A percentile compares a stretch with the other conserved stretches of the same genome.
These are phyloP conservation scores for Vanrija humicola DNA, from an alignment of 1,284 basidiomycete genomes.

Conservation along the genomic window DNA sequence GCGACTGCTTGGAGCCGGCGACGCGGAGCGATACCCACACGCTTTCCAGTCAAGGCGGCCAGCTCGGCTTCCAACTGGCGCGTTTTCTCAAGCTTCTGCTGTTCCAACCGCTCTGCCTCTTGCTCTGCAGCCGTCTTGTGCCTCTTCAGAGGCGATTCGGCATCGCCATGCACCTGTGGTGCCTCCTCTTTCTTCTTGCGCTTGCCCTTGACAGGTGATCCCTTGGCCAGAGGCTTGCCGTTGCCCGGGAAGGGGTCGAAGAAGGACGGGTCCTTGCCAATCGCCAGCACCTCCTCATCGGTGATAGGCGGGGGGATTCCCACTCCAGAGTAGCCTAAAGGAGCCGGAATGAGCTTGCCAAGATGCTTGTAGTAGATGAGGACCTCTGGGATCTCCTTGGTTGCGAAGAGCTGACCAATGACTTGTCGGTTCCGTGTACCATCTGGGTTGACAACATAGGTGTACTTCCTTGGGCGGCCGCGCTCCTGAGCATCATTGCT, in stretches of 20 bases:
- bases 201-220: neutral
- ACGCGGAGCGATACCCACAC: too few species aligned
- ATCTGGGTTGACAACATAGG: slow-evolving; percentile 36
- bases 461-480: slow-evolving; percentile 42
- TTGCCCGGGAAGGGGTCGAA: slow-evolving; percentile 20
- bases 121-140: slow-evolving; percentile 3
- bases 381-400: slow-evolving; percentile 27
- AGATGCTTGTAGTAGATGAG: slow-evolving; percentile 26
- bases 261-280: slow-evolving; percentile 21
- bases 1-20: too few species aligned
- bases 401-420: slow-evolving; percentile 23
- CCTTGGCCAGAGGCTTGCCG: slow-evolving; percentile 1
- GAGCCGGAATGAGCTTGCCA: slow-evolving; percentile 27
- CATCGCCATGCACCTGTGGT: slow-evolving; percentile 2
- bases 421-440: slow-evolving; percentile 31
- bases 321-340: slow-evolving; percentile 27
- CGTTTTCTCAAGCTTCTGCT: too few species aligned
- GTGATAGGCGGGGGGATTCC: slow-evolving; percentile 27
- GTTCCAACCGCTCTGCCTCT: neutral
- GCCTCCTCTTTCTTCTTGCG: slow-evolving; percentile 4
- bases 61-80: too few species aligned
- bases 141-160: neutral
- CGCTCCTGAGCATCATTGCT: slow-evolving; percentile 27
- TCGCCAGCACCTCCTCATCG: slow-evolving; percentile 16
- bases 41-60: too few species aligned